These are phyloP conservation scores for Stygiomarasmius scandens DNA, from an alignment of 1,284 basidiomycete species.

Conservation along the genomic window DNA sequence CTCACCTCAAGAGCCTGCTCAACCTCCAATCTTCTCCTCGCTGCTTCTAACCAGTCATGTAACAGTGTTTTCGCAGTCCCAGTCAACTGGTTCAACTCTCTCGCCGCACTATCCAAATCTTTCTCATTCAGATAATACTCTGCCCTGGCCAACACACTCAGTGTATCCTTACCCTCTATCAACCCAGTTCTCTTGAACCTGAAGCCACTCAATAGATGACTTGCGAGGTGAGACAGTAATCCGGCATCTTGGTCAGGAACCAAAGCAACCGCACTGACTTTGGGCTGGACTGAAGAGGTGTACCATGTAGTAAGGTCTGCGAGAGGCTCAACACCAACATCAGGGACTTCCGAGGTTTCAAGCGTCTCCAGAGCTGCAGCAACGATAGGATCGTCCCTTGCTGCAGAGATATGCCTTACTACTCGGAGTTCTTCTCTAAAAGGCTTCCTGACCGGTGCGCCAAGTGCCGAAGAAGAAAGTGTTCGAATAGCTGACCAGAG, in stretches of 20 bases:
- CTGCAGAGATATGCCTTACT: conserved; percentile 73
- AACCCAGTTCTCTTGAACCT: conserved; percentile 80
- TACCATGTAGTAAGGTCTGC: conserved; percentile 92
- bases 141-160: conserved; percentile 87
- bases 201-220: conserved; percentile 74
- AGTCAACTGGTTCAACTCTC: conserved; percentile 89
- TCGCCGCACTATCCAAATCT: conserved; percentile 88
- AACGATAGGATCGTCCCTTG: conserved; percentile 72
- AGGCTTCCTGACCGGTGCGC: conserved; percentile 66
- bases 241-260: conserved; percentile 91
- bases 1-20: conserved; percentile 89
- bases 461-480: conserved; percentile 57
- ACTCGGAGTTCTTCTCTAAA: conserved; percentile 91
- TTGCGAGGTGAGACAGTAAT: conserved; percentile 86
- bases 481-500: conserved; percentile 79
- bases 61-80: conserved; percentile 86
- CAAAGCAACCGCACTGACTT: conserved; percentile 85
- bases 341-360: conserved; percentile 75
- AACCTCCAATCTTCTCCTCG: conserved; percentile 87
- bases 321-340: conserved; percentile 89
- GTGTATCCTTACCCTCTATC: conserved; percentile 80
- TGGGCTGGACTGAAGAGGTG: conserved; percentile 80
- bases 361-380: conserved; percentile 71
- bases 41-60: conserved; percentile 91
- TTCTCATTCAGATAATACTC: conserved; percentile 91